Evolutionary conservation across 2,329 filamentous ascomycete genomes (phyloP), one percentile per base, ranked within the genome.

Genomic region (Annulohypoxylon truncatum): DNA sequence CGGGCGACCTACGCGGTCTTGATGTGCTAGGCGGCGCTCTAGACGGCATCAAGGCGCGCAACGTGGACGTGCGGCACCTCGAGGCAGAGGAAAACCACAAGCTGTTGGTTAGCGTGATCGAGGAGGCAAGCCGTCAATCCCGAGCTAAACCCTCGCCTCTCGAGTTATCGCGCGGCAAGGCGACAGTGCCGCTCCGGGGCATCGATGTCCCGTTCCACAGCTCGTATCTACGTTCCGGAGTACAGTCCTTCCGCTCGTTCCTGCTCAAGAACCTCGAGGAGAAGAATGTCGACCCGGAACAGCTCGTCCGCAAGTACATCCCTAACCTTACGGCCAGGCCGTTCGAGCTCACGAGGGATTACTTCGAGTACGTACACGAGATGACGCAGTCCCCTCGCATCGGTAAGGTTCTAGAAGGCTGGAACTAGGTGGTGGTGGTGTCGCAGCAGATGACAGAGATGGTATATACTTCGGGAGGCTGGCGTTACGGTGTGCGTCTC

Each of bases 21-120:
- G 70, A 73, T 31, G 57, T 71, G 15, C 56, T 73, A 2, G 68
- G 68, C 79, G 88, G 90, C 71, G 90, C 91, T 26, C 90, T 92
- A 76, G 91, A 91, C 40, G 91, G 90, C 50, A 92, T 93, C 71
- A 90, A 66, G 31, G 54, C 58, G 4, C 61, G 15, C 20, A 55
- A 57, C 12, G 18, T 68, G n/a, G 61, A 66, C 89, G 44, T 87
- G 24, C 57, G 40, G n/a, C 29, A 31, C 8, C 53, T 65, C 1
- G 66, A 65, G 5, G 20, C 9, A 20, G 60, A 55, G 20, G 54
- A 63, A 4, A 51, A 64, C 24, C 38, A 57, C 18, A 46, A 61
- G 13, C n/a, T 61, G 29, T n/a, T 64, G 4, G 51, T 64, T 24
- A 24, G 12, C 1, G 15, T 69, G 44, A 52, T 67, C 57, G 38